Evolutionary conservation across 805 yeast genomes (phyloP).

Genomic region (Cyberlindnera mycetangii): DNA sequence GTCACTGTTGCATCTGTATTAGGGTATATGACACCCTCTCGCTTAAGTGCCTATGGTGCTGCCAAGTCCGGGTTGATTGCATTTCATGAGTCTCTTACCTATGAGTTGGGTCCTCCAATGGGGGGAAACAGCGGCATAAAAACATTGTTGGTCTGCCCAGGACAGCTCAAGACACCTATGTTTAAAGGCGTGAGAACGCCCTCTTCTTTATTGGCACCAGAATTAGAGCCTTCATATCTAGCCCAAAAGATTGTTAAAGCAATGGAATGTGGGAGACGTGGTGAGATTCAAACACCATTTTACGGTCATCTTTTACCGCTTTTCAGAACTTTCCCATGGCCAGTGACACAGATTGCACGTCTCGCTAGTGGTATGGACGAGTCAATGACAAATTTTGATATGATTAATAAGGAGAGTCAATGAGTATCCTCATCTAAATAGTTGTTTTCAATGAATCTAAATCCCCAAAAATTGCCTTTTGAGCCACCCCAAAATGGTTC

Average conservation of each 20-base stretch:
- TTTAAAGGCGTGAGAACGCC: slow-evolving; percentile 76
- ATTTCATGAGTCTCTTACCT: slow-evolving; percentile 75
- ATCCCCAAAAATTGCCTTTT: slow-evolving; percentile 44
- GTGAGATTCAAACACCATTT: slow-evolving; percentile 70
- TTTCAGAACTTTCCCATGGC: slow-evolving; percentile 72
- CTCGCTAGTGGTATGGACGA: slow-evolving; percentile 44
- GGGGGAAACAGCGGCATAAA: slow-evolving; percentile 50
- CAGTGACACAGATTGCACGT: slow-evolving; percentile 42
- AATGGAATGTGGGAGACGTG: slow-evolving; percentile 57
- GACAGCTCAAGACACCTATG: slow-evolving; percentile 77
- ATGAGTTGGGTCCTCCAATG: slow-evolving; percentile 55
- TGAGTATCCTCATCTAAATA: slow-evolving; percentile 37
- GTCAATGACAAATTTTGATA: slow-evolving; percentile 32
- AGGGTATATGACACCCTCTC: slow-evolving; percentile 83
- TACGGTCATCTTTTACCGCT: slow-evolving; percentile 76
- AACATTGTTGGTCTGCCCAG: slow-evolving; percentile 80
- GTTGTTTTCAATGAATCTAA: slow-evolving; percentile 53
- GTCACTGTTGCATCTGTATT: slow-evolving; percentile 81
- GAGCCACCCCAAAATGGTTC: slow-evolving; percentile 40
- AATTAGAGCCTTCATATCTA: slow-evolving; percentile 63
- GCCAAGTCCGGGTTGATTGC: slow-evolving; percentile 85
- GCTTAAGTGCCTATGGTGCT: slow-evolving; percentile 78
- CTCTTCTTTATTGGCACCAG: slow-evolving; percentile 74
- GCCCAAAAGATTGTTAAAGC: slow-evolving; percentile 58
- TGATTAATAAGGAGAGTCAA: slow-evolving; percentile 1